Evolutionary conservation across 164 flowering plant genomes (phyloP).

Genomic region (Paratinospora sagittata): DNA sequence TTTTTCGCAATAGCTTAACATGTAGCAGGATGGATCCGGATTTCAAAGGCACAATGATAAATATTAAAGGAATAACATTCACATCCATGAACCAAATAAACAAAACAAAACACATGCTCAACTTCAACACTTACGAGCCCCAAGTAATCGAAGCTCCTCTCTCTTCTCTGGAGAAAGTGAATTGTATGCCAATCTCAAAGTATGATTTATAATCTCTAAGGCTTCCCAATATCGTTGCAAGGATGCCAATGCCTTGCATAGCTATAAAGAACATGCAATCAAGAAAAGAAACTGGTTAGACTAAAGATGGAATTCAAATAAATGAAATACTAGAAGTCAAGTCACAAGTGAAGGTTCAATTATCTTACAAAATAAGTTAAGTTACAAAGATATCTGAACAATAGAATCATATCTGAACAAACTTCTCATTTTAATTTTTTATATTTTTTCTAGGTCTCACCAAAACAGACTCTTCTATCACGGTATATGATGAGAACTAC

Average conservation of each 20-base stretch:
- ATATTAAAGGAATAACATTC: not conserved
- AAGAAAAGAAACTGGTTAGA: not conserved
- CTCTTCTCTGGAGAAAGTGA: slow-evolving; percentile 45
- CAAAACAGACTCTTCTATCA: not conserved
- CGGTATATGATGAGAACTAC: too few relatives aligned
- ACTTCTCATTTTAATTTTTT: not conserved
- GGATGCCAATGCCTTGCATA: slow-evolving; percentile 64
- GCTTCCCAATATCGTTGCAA: slow-evolving; percentile 66
- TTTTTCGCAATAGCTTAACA: too few relatives aligned
- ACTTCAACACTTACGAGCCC: slow-evolving; percentile 55
- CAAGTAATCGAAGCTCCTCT: slow-evolving; percentile 69
- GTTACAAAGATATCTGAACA: not conserved
- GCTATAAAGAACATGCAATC: slow-evolving; percentile 26
- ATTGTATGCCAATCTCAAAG: slow-evolving; percentile 40
- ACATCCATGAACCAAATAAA: not conserved
- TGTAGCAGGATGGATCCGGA: too few relatives aligned
- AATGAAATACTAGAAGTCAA: not conserved
- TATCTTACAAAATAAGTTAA: not conserved
- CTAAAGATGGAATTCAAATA: not conserved
- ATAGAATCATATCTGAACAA: not conserved
- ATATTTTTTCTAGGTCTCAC: not conserved
- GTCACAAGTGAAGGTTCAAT: not conserved
- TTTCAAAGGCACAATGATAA: too few relatives aligned
- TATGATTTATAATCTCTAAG: slow-evolving; percentile 52
- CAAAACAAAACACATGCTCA: not conserved